phyloP scores from a whole-genome alignment of 2,329 filamentous ascomycete genomes.

The Camillea tinctor region DNA sequence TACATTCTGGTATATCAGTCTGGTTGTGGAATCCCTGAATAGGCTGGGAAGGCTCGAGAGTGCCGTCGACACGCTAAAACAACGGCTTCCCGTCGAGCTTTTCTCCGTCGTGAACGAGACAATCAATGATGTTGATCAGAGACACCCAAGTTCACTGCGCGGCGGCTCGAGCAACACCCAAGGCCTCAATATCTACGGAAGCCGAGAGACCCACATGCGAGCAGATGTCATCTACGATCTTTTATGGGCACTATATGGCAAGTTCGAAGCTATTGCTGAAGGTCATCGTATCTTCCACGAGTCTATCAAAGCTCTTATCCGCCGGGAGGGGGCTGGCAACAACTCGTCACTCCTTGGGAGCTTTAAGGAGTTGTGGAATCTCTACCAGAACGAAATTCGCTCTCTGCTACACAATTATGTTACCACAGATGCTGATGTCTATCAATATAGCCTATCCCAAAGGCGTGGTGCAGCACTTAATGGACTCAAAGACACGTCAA shows the following conservation, averaged over 20 bases:
- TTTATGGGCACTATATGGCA: slow-evolving; percentile 88
- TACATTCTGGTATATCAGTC: slow-evolving; percentile 87
- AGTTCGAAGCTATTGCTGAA: slow-evolving; percentile 96
- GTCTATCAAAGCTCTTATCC: slow-evolving; percentile 80
- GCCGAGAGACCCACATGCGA: slow-evolving; percentile 71
- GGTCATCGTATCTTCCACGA: slow-evolving; percentile 93
- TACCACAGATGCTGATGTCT: slow-evolving; percentile 81
- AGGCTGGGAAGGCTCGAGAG: slow-evolving; percentile 83
- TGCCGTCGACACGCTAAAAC: slow-evolving; percentile 86
- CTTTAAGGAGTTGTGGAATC: slow-evolving; percentile 96
- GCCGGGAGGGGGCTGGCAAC: slow-evolving; percentile 71
- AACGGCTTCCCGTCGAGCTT: slow-evolving; percentile 88
- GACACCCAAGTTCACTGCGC: slow-evolving; percentile 79
- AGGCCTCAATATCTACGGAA: slow-evolving; percentile 62
- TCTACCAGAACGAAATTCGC: slow-evolving; percentile 96
- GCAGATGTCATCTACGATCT: slow-evolving; percentile 88
- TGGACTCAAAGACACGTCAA: slow-evolving; percentile 46
- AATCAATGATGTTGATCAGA: slow-evolving; percentile 88
- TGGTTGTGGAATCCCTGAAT: slow-evolving; percentile 86
- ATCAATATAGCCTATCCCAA: slow-evolving; percentile 59
- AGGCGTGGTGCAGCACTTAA: slow-evolving; percentile 45
- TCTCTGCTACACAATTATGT: slow-evolving; percentile 94
- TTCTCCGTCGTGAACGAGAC: slow-evolving; percentile 94
- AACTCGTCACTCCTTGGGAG: slow-evolving; percentile 71
- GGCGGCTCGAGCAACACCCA: slow-evolving; percentile 53